phyloP scores from a whole-genome alignment of 176 grass and related monocot genomes.

The Oryza australiensis region DNA sequence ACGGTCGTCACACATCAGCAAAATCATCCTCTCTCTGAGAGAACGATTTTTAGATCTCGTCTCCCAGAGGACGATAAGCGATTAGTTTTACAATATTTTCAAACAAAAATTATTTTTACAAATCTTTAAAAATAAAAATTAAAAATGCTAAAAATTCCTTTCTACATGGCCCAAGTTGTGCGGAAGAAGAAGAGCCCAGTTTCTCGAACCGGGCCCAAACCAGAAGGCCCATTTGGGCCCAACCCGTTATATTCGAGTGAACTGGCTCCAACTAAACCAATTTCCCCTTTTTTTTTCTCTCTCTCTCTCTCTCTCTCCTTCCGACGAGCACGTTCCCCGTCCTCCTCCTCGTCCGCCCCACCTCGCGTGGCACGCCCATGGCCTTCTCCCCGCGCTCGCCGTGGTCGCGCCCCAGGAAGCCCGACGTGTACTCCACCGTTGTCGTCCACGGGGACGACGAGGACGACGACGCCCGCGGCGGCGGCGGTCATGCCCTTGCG shows the following conservation, averaged over 20 bases:
- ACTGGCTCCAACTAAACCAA: conserved; percentile 49
- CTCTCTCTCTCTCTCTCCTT: neutral
- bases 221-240: conserved; percentile 16
- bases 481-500: conserved; percentile 12
- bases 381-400: conserved; percentile 72
- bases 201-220: conserved; percentile 5
- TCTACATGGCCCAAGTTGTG: no score
- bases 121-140: no score
- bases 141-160: no score
- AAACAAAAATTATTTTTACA: no score
- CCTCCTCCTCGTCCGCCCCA: conserved; percentile 30
- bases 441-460: conserved; percentile 62
- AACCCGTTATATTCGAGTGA: conserved; percentile 40
- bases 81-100: no score
- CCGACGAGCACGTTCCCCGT: conserved; percentile 49
- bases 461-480: conserved; percentile 25
- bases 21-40: no score
- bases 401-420: conserved; percentile 60
- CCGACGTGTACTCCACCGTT: conserved; percentile 85
- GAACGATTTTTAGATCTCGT: no score
- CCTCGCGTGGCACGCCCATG: conserved; percentile 51
- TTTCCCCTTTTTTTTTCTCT: conserved; percentile 26
- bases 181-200: neutral
- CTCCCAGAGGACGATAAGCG: no score
- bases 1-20: no score